A percentile compares a stretch with the other conserved stretches of the same genome.
Conservation (phyloP, 306 rosid species). For the Trichosanthes cucumerina region DNA sequence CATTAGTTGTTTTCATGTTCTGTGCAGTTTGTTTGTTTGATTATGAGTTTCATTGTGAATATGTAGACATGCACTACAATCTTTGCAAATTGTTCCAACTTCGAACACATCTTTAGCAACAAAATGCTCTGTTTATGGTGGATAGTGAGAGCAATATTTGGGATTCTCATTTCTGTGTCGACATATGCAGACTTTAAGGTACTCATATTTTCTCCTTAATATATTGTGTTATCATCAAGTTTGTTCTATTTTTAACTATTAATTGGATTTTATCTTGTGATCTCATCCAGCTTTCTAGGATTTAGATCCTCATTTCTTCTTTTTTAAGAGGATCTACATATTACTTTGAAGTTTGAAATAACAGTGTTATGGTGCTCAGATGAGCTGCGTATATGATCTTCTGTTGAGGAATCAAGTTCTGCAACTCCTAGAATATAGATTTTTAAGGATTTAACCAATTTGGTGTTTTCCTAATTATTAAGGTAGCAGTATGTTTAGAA, state of each 20-base stretch:
- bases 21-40: background rate
- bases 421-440: background rate
- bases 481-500: background rate
- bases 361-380: background rate
- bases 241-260: background rate
- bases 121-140: conserved; percentile 63
- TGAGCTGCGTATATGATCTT: background rate
- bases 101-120: conserved; percentile 31
- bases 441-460: too few species aligned
- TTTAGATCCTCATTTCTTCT: background rate
- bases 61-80: conserved; percentile 48
- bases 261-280: background rate
- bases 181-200: conserved; percentile 47
- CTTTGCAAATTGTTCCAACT: conserved; percentile 39
- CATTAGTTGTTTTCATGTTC: background rate
- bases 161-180: conserved; percentile 33
- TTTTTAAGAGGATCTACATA: background rate
- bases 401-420: background rate
- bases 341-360: background rate
- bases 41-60: conserved; percentile 15
- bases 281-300: background rate
- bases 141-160: conserved; percentile 51
- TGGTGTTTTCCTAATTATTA: background rate
- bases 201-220: background rate
- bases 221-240: background rate